A percentile compares a stretch with the other conserved stretches of the same genome.
Conservation (phyloP, 31 red algal species). For the Asparagopsis taxiformis region DNA sequence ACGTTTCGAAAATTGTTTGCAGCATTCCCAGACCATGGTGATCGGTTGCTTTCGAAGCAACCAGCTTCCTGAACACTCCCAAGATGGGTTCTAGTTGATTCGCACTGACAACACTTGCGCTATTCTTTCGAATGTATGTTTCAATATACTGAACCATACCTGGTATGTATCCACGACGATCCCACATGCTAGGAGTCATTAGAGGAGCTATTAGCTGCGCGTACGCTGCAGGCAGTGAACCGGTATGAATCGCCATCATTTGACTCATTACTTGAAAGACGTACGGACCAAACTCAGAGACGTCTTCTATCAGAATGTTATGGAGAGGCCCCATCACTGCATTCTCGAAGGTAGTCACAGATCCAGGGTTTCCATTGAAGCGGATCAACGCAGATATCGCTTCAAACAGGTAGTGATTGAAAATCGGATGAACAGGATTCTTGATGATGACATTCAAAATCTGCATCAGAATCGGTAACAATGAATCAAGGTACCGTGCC, state of each 20-base stretch:
- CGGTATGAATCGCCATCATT: slow-evolving; percentile 66
- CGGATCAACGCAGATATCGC: slow-evolving; percentile 78
- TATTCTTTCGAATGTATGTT: slow-evolving; percentile 56
- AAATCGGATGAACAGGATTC: slow-evolving; percentile 87
- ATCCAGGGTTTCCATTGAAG: slow-evolving; percentile 36
- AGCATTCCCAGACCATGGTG: slow-evolving; percentile 79
- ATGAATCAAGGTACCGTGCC: slow-evolving; percentile 35
- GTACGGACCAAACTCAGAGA: slow-evolving; percentile 97
- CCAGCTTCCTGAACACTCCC: slow-evolving; percentile 92
- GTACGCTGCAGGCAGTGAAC: slow-evolving; percentile 62
- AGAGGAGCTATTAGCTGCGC: slow-evolving; percentile 59
- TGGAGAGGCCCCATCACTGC: slow-evolving; percentile 70
- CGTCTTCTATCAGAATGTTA: slow-evolving; percentile 78
- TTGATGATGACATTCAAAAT: slow-evolving; percentile 45
- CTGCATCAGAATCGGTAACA: slow-evolving; percentile 50
- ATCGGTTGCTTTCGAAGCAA: slow-evolving; percentile 89
- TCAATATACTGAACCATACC: slow-evolving; percentile 94
- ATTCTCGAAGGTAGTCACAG: slow-evolving; percentile 67
- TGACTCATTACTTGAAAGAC: slow-evolving; percentile 95
- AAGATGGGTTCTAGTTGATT: slow-evolving; percentile 83
- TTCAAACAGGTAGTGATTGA: slow-evolving; percentile 98
- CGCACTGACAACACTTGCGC: slow-evolving; percentile 29
- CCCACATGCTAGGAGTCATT: slow-evolving; percentile 89
- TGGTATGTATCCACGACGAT: slow-evolving; percentile 83
- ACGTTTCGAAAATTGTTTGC: slow-evolving; percentile 67